Evolutionary conservation across 176 grass and related monocot genomes (phyloP).

Genomic region (Rhipidocladum racemiflorum): DNA sequence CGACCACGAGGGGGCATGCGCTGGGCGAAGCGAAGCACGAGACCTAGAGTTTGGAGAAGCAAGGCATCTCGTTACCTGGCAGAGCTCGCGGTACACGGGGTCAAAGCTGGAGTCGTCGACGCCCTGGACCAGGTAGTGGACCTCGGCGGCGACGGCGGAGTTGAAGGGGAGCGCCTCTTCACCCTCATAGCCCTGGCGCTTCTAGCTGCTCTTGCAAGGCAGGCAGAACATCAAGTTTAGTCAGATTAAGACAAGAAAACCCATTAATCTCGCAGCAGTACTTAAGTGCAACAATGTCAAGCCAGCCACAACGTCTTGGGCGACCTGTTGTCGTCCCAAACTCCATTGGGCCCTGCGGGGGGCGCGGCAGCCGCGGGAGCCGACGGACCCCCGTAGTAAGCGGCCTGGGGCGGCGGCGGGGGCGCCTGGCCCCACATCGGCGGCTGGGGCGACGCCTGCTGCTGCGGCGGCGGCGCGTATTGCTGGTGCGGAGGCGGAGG

Average conservation of each 20-base stretch:
- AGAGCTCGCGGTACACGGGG: slow-evolving; percentile 43
- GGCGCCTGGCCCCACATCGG: slow-evolving; percentile 79
- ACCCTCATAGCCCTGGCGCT: no score
- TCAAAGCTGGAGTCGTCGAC: slow-evolving; percentile 54
- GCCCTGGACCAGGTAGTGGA: slow-evolving; percentile 57
- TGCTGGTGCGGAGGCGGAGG: slow-evolving; percentile 42
- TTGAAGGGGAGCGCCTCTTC: slow-evolving; percentile 58
- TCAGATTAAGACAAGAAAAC: slow-evolving; percentile 70
- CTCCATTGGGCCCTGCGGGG: slow-evolving; percentile 42
- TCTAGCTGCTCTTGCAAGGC: no score
- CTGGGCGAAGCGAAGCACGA: background rate
- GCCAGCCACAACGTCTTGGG: slow-evolving; percentile 82
- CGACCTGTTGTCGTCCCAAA: slow-evolving; percentile 78
- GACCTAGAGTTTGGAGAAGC: background rate
- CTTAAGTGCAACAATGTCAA: slow-evolving; percentile 72
- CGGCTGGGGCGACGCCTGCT: slow-evolving; percentile 33
- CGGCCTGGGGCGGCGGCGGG: background rate
- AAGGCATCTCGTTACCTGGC: slow-evolving; percentile 33
- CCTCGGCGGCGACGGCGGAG: slow-evolving; percentile 52
- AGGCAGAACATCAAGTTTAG: slow-evolving; percentile 87
- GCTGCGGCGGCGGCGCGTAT: slow-evolving; percentile 28
- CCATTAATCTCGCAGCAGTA: slow-evolving; percentile 78
- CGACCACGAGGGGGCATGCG: background rate
- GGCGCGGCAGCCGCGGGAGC: slow-evolving; percentile 3
- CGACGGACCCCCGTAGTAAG: background rate